Conservation (phyloP, 192 early-diverging fungal genomes). For the Piromyces sp. region DNA sequence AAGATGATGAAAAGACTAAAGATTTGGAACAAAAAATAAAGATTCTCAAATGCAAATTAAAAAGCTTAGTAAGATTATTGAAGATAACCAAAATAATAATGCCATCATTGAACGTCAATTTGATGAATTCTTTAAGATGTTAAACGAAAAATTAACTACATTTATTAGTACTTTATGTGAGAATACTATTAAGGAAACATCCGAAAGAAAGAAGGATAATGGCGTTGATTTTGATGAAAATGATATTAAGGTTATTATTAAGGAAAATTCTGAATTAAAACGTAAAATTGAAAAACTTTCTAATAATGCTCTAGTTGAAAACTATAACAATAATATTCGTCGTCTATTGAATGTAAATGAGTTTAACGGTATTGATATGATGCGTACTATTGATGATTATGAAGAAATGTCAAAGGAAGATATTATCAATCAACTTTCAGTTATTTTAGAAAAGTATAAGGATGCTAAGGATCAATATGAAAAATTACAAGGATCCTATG, state of each 20-base stretch:
- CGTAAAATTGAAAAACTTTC: background rate
- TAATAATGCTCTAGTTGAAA: background rate
- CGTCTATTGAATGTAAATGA: background rate
- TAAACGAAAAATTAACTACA: background rate
- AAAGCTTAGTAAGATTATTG: background rate
- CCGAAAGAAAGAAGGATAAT: background rate
- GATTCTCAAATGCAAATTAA: background rate
- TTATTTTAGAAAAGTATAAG: background rate
- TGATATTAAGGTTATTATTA: background rate
- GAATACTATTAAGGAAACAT: background rate
- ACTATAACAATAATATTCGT: background rate
- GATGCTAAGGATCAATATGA: background rate
- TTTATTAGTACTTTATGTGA: background rate
- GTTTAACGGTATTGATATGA: background rate
- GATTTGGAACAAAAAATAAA: background rate
- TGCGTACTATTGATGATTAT: background rate
- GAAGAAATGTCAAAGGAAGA: background rate
- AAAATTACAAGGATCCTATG: background rate
- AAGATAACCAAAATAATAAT: background rate
- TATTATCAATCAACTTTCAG: background rate
- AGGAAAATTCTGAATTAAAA: background rate
- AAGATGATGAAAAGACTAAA: background rate
- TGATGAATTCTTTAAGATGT: background rate
- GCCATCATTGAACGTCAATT: background rate
- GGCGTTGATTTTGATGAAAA: background rate